Base-by-base conservation (phyloP, 2,329 filamentous ascomycete species). In the Fusarium mexicanum region DNA sequence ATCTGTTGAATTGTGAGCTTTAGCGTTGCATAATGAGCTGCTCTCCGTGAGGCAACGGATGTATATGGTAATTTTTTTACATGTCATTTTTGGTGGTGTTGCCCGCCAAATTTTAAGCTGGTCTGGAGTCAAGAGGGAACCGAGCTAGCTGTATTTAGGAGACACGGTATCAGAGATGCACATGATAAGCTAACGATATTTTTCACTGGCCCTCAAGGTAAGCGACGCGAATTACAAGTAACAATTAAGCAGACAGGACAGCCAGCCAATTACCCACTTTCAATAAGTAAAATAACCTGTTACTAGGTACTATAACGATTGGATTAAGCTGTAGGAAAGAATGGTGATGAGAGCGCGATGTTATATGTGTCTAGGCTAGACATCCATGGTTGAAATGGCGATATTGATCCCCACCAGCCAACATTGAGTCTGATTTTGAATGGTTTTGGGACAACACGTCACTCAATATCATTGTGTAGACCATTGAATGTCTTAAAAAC, bases 391-490 rank as follows among this genome's bases (percentile, higher is more conserved):
- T 37, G 17, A 18, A 18, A 33, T 14, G 1, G 12, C 4, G 31
- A 4, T 5, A 33, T 2, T 13, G 12, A 33, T 13, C 13, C 12
- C 12, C 13, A 6, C 12, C 31, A 33, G 12, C 12, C 12, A 31
- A 5, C 11, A 31, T 31, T 12, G n/a, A n/a, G n/a, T n/a, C n/a
- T n/a, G n/a, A 29, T 29, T 3, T 29, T 8, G 26, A 29, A 1
- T 33, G 5, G 13, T 0, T 5, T 1, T 7, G 20, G 20, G 11
- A 13, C 1, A 22, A 1, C 7, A 13, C 22, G 10, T 7, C n/a
- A 18, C 7, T 18, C 0, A 10, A 1, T 13, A 8, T 3, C 1
- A 13, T 11, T 4, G 10, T 12, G 1, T 35, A 24, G 3, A 35
- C 11, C 22, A 16, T 24, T 20, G 5, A 17, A 24, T 24, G n/a